phyloP scores from a whole-genome alignment of 176 grass and related monocot genomes.

The Zoysia japonica region DNA sequence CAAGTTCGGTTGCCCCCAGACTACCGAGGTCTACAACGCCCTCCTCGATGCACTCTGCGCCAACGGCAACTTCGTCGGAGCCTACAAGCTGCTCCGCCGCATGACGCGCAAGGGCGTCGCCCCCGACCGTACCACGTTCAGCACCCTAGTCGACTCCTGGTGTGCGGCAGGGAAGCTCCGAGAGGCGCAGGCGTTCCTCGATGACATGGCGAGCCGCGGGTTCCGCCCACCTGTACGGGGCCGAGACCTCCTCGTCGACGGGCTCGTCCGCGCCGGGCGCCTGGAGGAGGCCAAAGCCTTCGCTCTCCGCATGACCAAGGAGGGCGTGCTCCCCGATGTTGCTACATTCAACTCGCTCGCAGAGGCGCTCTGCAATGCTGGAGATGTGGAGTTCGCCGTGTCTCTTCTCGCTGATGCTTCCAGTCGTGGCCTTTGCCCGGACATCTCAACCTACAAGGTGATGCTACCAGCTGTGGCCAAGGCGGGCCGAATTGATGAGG shows the following conservation, averaged over 20 bases:
- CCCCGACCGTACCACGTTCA: slow-evolving; percentile 78
- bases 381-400: slow-evolving; percentile 61
- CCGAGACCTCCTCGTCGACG: slow-evolving; percentile 80
- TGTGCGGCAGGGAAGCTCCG: slow-evolving; percentile 82
- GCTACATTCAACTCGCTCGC: slow-evolving; percentile 86
- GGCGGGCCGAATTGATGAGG: slow-evolving; percentile 72
- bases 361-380: slow-evolving; percentile 69
- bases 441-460: slow-evolving; percentile 95
- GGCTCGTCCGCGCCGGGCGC: slow-evolving; percentile 75
- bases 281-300: slow-evolving; percentile 86
- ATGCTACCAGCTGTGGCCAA: slow-evolving; percentile 85
- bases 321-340: slow-evolving; percentile 85
- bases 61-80: slow-evolving; percentile 71
- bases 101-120: slow-evolving; percentile 74
- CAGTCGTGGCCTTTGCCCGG: slow-evolving; percentile 70
- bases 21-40: slow-evolving; percentile 78
- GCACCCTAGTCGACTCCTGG: slow-evolving; percentile 90
- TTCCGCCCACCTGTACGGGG: slow-evolving; percentile 80
- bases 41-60: slow-evolving; percentile 86
- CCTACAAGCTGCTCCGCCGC: slow-evolving; percentile 87
- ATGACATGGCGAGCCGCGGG: slow-evolving; percentile 79
- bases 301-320: slow-evolving; percentile 91
- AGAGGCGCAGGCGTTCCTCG: slow-evolving; percentile 88
- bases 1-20: slow-evolving; percentile 79
- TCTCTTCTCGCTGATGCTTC: slow-evolving; percentile 68